These are phyloP conservation scores for Coniochaeta prunicola DNA, from an alignment of 2,329 filamentous ascomycete species.

Conservation along the genomic window DNA sequence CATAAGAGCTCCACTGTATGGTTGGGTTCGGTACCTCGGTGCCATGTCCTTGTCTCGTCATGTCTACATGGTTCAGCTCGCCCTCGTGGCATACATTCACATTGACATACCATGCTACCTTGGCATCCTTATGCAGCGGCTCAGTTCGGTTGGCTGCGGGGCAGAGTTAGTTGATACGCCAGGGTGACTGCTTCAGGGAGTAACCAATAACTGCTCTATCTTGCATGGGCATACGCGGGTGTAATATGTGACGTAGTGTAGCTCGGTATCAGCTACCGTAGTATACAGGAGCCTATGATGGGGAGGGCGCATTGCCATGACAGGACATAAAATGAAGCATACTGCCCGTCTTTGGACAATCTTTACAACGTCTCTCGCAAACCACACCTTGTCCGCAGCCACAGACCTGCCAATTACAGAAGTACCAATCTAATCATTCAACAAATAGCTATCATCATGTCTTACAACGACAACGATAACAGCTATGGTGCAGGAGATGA, in stretches of 20 bases:
- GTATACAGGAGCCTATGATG: background rate
- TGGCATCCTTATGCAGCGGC: no score
- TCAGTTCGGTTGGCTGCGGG: no score
- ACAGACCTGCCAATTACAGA: no score
- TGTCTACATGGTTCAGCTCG: no score
- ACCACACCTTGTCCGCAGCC: background rate
- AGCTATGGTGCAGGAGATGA: constrained; percentile 11
- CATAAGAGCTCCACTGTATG: background rate
- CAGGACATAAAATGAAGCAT: background rate
- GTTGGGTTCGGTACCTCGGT: background rate
- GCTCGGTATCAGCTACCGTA: background rate
- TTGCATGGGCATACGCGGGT: background rate
- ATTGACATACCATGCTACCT: no score
- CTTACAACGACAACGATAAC: constrained; percentile 36
- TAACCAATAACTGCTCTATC: background rate
- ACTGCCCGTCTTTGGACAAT: background rate
- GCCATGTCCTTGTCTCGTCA: background rate
- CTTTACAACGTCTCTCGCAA: background rate
- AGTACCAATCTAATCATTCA: background rate
- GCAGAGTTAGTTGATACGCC: background rate
- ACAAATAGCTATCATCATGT: constrained; percentile 27
- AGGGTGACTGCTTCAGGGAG: background rate
- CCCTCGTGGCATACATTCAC: no score
- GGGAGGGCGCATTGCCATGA: background rate
- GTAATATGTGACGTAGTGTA: background rate